Evolutionary conservation across 805 yeast genomes (phyloP), one percentile per base, ranked within the genome.

Genomic region (Myxozyma vanderwaltii): DNA sequence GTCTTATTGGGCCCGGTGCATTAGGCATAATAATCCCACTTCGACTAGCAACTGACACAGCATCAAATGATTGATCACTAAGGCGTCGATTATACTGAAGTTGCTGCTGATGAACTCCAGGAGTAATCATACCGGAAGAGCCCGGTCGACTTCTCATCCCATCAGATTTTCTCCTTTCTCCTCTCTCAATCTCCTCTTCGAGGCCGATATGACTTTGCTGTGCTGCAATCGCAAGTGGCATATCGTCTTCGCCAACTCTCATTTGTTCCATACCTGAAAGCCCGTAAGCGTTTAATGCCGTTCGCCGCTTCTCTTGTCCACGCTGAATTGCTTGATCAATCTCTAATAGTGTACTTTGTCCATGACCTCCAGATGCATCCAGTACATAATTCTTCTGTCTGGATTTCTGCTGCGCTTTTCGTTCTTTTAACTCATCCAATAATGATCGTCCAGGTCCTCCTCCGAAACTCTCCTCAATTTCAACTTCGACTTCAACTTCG

Each of bases 371-470:
- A 12, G 44, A 26, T 27, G 23, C 44, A 21, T 33, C 51, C 1
- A 35, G 7, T 7, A 35, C 21, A 38, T 38, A 21, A 40, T 43
- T 38, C 8, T 54, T 33, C 39, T 33, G 54, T 12, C 63, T 51
- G 8, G 56, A 17, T 39, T 44, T 35, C 26, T 54, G 59, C 52
- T 43, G 52, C 19, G 35, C 44, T 41, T 54, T 54, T 15, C 63
- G 55, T 39, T 41, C 63, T 15, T 35, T 51, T 12, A 58, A 43
- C 45, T 58, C 63, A n/a, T 54, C 47, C 10, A 58, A 35, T 35
- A 54, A 44, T 17, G 56, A 58, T n/a, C 51, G 40, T 3, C 51
- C 51, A 27, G 63, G 59, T 31, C 52, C 59, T 17, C 39, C 59
- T 8, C 40, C 41, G 41, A 43, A 38, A 4, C 27, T 33, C 39